Conservation (phyloP, 148 eudicot genomes). For the Persicaria tinctoria region DNA sequence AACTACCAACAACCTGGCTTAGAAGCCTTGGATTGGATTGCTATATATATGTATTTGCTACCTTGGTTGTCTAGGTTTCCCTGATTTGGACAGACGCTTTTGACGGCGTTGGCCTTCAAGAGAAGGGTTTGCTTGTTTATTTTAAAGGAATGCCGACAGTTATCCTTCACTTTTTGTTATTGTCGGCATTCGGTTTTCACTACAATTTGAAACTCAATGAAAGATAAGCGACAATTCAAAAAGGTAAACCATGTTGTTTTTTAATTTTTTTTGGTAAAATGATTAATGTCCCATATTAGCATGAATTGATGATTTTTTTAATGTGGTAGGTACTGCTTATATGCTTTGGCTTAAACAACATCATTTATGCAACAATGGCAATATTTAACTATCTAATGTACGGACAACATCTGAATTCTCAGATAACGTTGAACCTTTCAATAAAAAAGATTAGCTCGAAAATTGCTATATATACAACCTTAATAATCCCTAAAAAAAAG, state of each 20-base stretch:
- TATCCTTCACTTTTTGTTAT: constrained; percentile 37
- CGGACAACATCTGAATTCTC: constrained; percentile 30
- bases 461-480: constrained; percentile 39
- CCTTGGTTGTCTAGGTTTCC: constrained; percentile 23
- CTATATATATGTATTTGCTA: constrained; percentile 39
- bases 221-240: constrained; percentile 27
- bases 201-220: constrained; percentile 37
- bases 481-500: constrained; percentile 39
- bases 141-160: constrained; percentile 36
- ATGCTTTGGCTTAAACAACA: constrained; percentile 25
- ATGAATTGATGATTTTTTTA: neutral
- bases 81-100: constrained; percentile 34
- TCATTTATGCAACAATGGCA: constrained; percentile 34
- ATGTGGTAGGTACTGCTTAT: constrained; percentile 31
- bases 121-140: constrained; percentile 29
- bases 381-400: constrained; percentile 43
- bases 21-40: constrained; percentile 33
- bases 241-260: constrained; percentile 43
- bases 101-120: constrained; percentile 39
- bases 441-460: constrained; percentile 21
- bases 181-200: constrained; percentile 46
- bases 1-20: constrained; percentile 40
- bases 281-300: neutral
- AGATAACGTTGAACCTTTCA: constrained; percentile 47
- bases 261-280: constrained; percentile 36